A percentile compares a stretch with the other conserved stretches of the same genome.
Conservation (phyloP, 208 protist species). For the Wallacemonas rigidus region DNA sequence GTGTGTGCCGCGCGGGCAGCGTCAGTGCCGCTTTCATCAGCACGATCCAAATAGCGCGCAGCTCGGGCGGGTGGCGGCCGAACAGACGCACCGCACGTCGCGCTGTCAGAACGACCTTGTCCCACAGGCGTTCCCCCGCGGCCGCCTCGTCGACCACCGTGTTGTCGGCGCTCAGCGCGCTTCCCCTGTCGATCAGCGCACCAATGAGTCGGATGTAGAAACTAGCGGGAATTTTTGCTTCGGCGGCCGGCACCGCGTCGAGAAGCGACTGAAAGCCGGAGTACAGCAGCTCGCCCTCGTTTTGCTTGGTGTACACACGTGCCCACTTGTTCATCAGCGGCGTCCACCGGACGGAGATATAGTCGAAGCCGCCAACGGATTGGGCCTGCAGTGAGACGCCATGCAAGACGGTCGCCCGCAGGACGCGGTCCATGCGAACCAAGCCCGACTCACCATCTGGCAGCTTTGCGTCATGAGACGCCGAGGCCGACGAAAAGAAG, state of each 20-base stretch:
- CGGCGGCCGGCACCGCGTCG: constrained; percentile 34
- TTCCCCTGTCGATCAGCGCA: constrained; percentile 49
- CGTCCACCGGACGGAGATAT: constrained; percentile 66
- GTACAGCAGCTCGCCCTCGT: constrained; percentile 42
- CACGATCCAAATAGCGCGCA: constrained; percentile 62
- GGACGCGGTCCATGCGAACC: constrained; percentile 46
- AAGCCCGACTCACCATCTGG: constrained; percentile 20
- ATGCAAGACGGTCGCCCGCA: constrained; percentile 34
- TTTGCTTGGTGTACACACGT: constrained; percentile 66
- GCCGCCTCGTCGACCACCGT: background rate
- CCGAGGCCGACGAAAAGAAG: constrained; percentile 49
- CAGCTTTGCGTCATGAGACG: background rate
- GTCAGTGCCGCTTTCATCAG: constrained; percentile 79
- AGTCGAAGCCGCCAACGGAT: constrained; percentile 37
- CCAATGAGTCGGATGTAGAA: constrained; percentile 76
- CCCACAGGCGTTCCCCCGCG: constrained; percentile 25
- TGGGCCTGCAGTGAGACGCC: constrained; percentile 8
- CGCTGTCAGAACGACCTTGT: constrained; percentile 38
- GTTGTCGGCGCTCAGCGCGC: background rate
- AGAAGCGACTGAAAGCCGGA: constrained; percentile 42
- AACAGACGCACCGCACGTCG: constrained; percentile 50
- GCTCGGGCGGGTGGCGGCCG: constrained; percentile 40
- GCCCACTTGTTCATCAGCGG: constrained; percentile 75
- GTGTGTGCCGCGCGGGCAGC: constrained; percentile 25
- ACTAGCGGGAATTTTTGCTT: constrained; percentile 54